phyloP scores from a whole-genome alignment of 345 rosid species.

The Conringia planisiliqua region DNA sequence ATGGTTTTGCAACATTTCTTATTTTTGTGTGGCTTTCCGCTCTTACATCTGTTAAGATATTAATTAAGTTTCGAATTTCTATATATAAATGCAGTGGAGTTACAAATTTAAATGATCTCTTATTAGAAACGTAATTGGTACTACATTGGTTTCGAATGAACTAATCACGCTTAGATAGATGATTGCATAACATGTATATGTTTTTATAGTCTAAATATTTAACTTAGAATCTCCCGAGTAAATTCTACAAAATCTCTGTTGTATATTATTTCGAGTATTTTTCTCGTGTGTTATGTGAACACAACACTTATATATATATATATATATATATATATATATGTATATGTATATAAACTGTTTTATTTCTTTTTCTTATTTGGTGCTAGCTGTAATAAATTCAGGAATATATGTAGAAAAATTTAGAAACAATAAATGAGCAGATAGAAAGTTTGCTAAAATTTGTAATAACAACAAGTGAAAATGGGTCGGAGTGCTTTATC shows the following conservation, averaged over 20 bases:
- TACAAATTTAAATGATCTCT: not conserved
- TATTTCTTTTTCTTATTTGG: not conserved
- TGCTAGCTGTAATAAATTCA: not conserved
- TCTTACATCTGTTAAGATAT: not conserved
- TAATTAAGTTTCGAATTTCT: not conserved
- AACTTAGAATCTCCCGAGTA: not conserved
- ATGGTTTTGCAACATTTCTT: not conserved
- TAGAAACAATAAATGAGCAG: constrained; percentile 13
- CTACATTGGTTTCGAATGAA: not conserved
- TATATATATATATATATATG: not conserved
- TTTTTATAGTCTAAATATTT: not conserved
- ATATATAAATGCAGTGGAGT: not conserved
- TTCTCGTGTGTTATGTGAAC: not conserved
- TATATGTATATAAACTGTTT: not conserved
- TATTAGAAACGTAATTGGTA: not conserved
- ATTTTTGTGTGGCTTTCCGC: not conserved
- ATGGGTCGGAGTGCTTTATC: constrained; percentile 23
- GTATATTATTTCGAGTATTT: not conserved
- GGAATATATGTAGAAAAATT: not conserved
- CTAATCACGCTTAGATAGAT: not conserved
- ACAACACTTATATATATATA: not conserved
- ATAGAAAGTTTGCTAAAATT: constrained; percentile 24
- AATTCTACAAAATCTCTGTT: not conserved
- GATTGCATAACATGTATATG: not conserved
- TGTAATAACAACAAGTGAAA: constrained; percentile 25